A percentile compares a stretch with the other conserved stretches of the same genome.
Conservation (phyloP, 108 stramenopile species). For the Mediolabrus comicus region DNA sequence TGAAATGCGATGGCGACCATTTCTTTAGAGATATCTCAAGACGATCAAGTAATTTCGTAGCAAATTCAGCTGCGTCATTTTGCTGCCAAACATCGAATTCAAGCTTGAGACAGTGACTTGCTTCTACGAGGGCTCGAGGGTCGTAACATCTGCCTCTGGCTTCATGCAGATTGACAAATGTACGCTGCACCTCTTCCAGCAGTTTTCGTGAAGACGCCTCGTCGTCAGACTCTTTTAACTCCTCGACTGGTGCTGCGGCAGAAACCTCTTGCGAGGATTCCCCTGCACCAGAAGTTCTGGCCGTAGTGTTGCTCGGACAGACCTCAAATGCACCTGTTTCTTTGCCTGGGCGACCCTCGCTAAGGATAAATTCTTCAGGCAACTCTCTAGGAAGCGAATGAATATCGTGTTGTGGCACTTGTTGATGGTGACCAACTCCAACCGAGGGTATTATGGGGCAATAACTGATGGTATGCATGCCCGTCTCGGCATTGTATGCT, state of each 20-base stretch:
- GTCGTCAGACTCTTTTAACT: constrained; percentile 73
- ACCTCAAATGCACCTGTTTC: constrained; percentile 91
- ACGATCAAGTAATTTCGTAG: constrained; percentile 92
- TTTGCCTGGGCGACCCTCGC: constrained; percentile 90
- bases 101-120: constrained; percentile 92
- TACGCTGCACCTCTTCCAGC: constrained; percentile 94
- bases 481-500: constrained; percentile 59
- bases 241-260: not conserved
- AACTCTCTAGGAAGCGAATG: constrained; percentile 56
- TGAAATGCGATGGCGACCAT: constrained; percentile 78
- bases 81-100: constrained; percentile 98
- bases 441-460: constrained; percentile 52
- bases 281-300: not conserved
- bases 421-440: constrained; percentile 40
- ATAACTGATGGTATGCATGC: constrained; percentile 86
- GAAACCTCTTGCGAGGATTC: constrained; percentile 23
- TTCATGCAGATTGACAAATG: constrained; percentile 89
- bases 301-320: constrained; percentile 24
- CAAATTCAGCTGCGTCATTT: constrained; percentile 98
- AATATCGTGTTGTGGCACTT: constrained; percentile 50
- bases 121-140: constrained; percentile 91
- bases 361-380: constrained; percentile 79
- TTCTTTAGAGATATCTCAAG: constrained; percentile 87
- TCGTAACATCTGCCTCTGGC: constrained; percentile 90
- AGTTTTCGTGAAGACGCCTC: constrained; percentile 83